Evolutionary conservation across 805 yeast genomes (phyloP), one percentile per base, ranked within the genome.

Genomic region (Schwanniomyces pseudopolymorphus): DNA sequence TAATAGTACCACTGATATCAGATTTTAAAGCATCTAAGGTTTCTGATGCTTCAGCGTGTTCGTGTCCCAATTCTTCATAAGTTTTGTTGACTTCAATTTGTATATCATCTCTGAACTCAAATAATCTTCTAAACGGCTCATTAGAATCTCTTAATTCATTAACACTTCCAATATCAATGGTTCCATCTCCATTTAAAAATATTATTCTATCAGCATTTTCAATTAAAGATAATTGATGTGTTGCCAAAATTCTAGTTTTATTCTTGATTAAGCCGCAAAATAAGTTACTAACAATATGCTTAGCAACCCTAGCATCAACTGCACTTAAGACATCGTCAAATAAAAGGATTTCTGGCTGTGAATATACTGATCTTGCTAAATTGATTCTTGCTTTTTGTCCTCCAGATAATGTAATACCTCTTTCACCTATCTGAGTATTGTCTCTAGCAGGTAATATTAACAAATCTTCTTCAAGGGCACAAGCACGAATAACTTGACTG

Each of bases 51-150:
- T 36, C 39, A 20, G 9, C 4, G 13, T 19, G 22, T 20, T 36
- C 4, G 13, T 19, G 22, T 20, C 20, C 39, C 4, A 31, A 5
- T 3, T 31, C 35, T 4, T 31, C 20, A 17, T 31, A 16, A 19
- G 45, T 16, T 36, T 41, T 41, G 5, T 37, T 45, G 26, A 16
- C 37, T 25, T 24, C 28, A 40, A 45, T 19, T 11, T 40, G 24
- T 25, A 31, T 22, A 17, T 43, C 49, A 16, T 69, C 63, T 45
- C 72, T 52, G 54, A 66, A 80, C 37, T 78, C 74, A 67, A 84
- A 72, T 54, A 85, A 69, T 11, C 74, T 70, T 17, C 64, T 66
- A 57, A 87, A 84, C 7, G 71, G 75, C 2, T 55, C 42, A 51
- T 78, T 83, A 46, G 67, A 58, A 5, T 36, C 41, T 16, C 49